A percentile compares a stretch with the other conserved stretches of the same genome.
Evolutionary conservation across 441 rosid species (phyloP).

Genomic region (Raphanus hybrid): DNA sequence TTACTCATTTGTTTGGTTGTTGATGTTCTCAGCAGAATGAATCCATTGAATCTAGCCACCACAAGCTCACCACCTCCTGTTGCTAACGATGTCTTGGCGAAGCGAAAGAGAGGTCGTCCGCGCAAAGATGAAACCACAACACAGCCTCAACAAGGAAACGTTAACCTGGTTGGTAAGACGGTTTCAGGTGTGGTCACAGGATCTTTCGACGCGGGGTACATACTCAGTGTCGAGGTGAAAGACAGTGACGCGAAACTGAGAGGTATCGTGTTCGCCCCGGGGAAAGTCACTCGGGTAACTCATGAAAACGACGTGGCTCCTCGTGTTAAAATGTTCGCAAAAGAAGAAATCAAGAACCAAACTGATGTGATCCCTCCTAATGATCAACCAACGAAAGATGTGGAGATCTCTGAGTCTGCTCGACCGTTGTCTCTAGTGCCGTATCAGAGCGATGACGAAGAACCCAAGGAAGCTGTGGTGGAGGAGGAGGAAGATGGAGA

Average conservation of each 20-base stretch:
- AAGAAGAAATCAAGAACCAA: slow-evolving; percentile 53
- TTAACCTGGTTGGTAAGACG: slow-evolving; percentile 61
- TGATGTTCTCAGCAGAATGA: slow-evolving; percentile 48
- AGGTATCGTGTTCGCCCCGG: slow-evolving; percentile 73
- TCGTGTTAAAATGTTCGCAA: slow-evolving; percentile 55
- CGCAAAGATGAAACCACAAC: slow-evolving; percentile 55
- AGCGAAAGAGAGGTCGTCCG: slow-evolving; percentile 82
- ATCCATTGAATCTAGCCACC: slow-evolving; percentile 49
- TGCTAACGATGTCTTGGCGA: slow-evolving; percentile 48
- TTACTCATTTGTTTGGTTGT: neutral
- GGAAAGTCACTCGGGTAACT: slow-evolving; percentile 55
- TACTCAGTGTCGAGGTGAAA: slow-evolving; percentile 65
- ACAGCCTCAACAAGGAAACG: slow-evolving; percentile 50
- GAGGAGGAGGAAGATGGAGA: slow-evolving; percentile 38
- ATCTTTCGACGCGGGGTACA: slow-evolving; percentile 75
- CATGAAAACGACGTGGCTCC: slow-evolving; percentile 83
- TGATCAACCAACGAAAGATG: slow-evolving; percentile 38
- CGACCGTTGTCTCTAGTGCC: slow-evolving; percentile 35
- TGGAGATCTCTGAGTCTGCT: slow-evolving; percentile 43
- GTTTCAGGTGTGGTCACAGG: slow-evolving; percentile 77
- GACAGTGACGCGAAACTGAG: slow-evolving; percentile 58
- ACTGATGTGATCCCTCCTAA: slow-evolving; percentile 21
- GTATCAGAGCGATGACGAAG: slow-evolving; percentile 31
- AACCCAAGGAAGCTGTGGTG: slow-evolving; percentile 15
- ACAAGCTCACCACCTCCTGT: slow-evolving; percentile 47